Evolutionary conservation across 1,284 basidiomycete species (phyloP).

Genomic region (Sporisorium reilianum): DNA sequence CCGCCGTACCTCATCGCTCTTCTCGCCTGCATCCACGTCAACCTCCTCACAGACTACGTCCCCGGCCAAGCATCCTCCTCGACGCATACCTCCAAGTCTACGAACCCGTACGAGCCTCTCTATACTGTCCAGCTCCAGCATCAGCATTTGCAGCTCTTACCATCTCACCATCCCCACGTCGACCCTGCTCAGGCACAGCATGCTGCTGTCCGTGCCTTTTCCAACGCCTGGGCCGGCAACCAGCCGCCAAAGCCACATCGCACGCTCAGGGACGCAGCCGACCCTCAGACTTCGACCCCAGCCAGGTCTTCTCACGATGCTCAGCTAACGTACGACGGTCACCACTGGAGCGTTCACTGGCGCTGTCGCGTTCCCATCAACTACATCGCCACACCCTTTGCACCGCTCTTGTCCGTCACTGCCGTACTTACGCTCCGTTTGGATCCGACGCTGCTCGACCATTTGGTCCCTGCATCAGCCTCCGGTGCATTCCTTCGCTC

Average conservation of each 20-base stretch:
- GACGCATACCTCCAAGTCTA: slow-evolving; percentile 5
- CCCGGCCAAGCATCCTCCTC: slow-evolving; percentile 13
- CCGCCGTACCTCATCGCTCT: slow-evolving; percentile 34
- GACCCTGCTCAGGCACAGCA: slow-evolving; percentile 21
- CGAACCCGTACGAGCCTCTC: slow-evolving; percentile 44
- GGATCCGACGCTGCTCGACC: slow-evolving; percentile 22
- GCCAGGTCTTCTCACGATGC: slow-evolving; percentile 24
- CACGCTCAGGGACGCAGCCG: slow-evolving; percentile 21
- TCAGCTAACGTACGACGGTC: slow-evolving; percentile 17
- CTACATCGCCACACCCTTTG: slow-evolving; percentile 42
- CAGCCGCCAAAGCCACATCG: slow-evolving; percentile 35
- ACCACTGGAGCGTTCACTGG: slow-evolving; percentile 42
- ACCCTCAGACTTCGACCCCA: not conserved
- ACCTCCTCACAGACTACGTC: slow-evolving; percentile 43
- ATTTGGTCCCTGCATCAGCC: slow-evolving; percentile 9
- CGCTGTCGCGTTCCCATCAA: slow-evolving; percentile 40
- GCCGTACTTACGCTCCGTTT: slow-evolving; percentile 41
- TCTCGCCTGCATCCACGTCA: slow-evolving; percentile 41
- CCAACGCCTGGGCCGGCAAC: slow-evolving; percentile 44
- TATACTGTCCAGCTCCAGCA: slow-evolving; percentile 25
- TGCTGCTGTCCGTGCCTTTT: slow-evolving; percentile 36
- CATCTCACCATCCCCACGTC: slow-evolving; percentile 19
- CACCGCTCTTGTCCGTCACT: slow-evolving; percentile 39
- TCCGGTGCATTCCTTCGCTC: slow-evolving; percentile 16
- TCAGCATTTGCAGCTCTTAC: slow-evolving; percentile 33